Evolutionary conservation across 2,329 filamentous ascomycete species (phyloP), one percentile per base, ranked within the genome.

Genomic region (Fusarium sp.): DNA sequence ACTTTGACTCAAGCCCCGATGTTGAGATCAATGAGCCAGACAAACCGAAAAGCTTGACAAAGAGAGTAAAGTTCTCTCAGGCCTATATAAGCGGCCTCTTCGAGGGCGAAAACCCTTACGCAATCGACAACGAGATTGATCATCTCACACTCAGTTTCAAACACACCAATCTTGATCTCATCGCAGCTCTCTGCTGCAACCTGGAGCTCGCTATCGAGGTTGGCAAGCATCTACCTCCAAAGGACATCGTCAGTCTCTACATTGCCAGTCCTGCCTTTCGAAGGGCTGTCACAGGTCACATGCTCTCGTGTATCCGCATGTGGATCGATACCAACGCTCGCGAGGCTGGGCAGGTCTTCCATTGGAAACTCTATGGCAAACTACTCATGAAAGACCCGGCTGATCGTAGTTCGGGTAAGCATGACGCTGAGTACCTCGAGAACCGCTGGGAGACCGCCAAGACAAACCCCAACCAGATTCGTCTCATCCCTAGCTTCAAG

Each of bases 161-260:
- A 37, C 63, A 75, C 13, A 56, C 61, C 8, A 74, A 73, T 20
- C 78, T 80, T 48, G 82, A 86, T 68, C 75, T 86, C 44, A 76
- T 88, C 70, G 79, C 77, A 35, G 78, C 77, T 1, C 61, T 87
- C 18, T 81, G 80, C 56, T 78, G 78, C 46, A 80, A 80, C 66
- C 77, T 84, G 7, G 86, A 89, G 54, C 78, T 93, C 6, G 78
- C 85, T 43, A 80, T 89, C 46, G 80, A 85, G 48, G 73, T 92
- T 10, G 84, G 85, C 60, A 83, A 84, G 68, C 81, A 86, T 60
- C 83, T 93, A 21, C 76, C 78, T 10, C 78, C 87, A 1, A 74
- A 80, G 16, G 88, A 90, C 54, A 81, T 94, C 9, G 76, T 93
- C 62, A 84, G 81, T 43, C 83, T 94, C 33, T 93, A 92, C 81